Conservation (phyloP, 441 rosid genomes). For the Kokia cookei region DNA sequence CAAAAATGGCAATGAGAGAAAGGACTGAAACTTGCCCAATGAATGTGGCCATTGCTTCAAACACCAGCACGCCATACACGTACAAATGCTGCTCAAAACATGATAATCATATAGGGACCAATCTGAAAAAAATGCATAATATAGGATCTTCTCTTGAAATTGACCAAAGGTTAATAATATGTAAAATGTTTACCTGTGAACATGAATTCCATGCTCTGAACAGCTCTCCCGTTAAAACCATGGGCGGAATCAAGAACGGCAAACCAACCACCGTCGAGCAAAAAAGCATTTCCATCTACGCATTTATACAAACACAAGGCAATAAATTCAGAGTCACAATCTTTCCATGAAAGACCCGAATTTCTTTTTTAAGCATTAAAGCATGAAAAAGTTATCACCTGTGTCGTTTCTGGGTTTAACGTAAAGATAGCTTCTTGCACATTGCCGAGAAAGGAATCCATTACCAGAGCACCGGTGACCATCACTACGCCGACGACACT, state of each 20-base stretch:
- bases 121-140: too few species aligned
- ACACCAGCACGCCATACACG: conserved; percentile 71
- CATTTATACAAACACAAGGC: background rate
- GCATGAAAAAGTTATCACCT: conserved; percentile 27
- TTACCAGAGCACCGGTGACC: conserved; percentile 73
- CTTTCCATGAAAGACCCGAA: background rate
- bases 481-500: conserved; percentile 73
- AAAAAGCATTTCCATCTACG: conserved; percentile 86
- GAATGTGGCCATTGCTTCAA: conserved; percentile 89
- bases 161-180: too few species aligned
- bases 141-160: too few species aligned
- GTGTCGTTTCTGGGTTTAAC: conserved; percentile 83
- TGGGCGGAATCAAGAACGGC: conserved; percentile 83
- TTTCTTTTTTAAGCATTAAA: background rate
- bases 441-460: conserved; percentile 90
- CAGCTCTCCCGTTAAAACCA: conserved; percentile 79
- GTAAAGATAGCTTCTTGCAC: conserved; percentile 87
- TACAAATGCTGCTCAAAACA: conserved; percentile 55
- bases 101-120: too few species aligned
- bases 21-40: conserved; percentile 85
- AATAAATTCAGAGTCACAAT: background rate
- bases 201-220: conserved; percentile 82
- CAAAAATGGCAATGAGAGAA: conserved; percentile 79
- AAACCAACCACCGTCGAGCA: conserved; percentile 81
- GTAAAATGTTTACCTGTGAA: conserved; percentile 39